Percentiles rank a stretch among this genome's conserved stretches.
Evolutionary conservation across 2,329 filamentous ascomycete species (phyloP).

Genomic region (Graphilbum fragrans): DNA sequence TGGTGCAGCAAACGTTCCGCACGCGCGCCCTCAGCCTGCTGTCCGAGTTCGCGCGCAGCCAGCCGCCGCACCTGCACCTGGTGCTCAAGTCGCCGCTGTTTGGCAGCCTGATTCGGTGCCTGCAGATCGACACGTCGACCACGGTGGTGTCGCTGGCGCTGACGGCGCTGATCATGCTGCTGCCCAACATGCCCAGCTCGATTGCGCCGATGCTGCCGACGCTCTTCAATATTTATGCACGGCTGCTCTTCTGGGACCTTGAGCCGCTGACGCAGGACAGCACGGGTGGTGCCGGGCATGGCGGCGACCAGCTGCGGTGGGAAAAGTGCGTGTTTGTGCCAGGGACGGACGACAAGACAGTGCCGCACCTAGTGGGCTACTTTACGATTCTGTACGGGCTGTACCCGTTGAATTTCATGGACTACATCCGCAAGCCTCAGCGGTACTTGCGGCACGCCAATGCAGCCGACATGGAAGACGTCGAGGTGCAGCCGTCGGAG

Average conservation of each 20-base stretch:
- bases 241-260: conserved; percentile 67
- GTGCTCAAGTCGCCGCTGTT: conserved; percentile 63
- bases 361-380: conserved; percentile 60
- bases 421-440: conserved; percentile 72
- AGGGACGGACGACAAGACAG: conserved; percentile 47
- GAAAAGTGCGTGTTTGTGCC: conserved; percentile 49
- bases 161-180: conserved; percentile 65
- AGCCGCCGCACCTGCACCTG: conserved; percentile 68
- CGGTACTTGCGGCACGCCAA: conserved; percentile 65
- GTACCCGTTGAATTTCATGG: conserved; percentile 78
- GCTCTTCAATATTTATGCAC: conserved; percentile 71
- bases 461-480: conserved; percentile 56
- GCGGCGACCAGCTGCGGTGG: conserved; percentile 31
- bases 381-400: conserved; percentile 75
- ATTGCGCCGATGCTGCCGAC: conserved; percentile 56
- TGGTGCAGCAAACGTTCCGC: conserved; percentile 52
- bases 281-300: conserved; percentile 16
- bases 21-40: conserved; percentile 54
- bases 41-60: conserved; percentile 59
- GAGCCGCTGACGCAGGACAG: conserved; percentile 30
- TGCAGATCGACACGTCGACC: conserved; percentile 68
- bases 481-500: conserved; percentile 67
- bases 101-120: conserved; percentile 56
- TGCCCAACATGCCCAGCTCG: conserved; percentile 68
- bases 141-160: conserved; percentile 65